Evolutionary conservation across 805 yeast genomes (phyloP).

Genomic region (Yarrowia bubula): DNA sequence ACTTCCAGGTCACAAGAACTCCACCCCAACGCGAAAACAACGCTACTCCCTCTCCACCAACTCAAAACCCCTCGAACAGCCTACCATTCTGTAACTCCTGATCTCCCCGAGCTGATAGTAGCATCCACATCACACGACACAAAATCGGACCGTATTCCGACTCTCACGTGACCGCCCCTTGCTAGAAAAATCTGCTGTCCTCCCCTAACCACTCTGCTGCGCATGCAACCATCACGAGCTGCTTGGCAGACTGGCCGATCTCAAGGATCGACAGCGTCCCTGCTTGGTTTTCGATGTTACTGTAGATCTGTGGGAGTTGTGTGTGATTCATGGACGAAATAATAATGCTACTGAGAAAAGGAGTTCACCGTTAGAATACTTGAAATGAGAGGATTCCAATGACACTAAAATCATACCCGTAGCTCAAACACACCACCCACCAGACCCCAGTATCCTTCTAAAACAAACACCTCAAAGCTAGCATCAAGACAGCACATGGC

Average conservation of each 20-base stretch:
- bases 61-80: too few relatives aligned
- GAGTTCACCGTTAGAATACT: neutral
- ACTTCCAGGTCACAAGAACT: too few relatives aligned
- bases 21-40: too few relatives aligned
- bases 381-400: neutral
- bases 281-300: neutral
- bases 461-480: neutral
- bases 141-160: too few relatives aligned
- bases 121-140: too few relatives aligned
- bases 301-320: neutral
- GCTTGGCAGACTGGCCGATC: neutral
- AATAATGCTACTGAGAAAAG: too few relatives aligned
- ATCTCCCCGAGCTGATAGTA: too few relatives aligned
- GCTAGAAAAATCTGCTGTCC: neutral
- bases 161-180: neutral
- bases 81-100: too few relatives aligned
- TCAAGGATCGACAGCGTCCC: slow-evolving; percentile 7
- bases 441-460: neutral
- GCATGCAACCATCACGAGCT: slow-evolving; percentile 6
- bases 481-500: too few relatives aligned
- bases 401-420: neutral
- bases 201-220: neutral
- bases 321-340: neutral
- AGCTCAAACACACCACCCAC: neutral
- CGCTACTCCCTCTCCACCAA: too few relatives aligned